Conservation (phyloP, 805 yeast species). For the Candida sphagnicola region DNA sequence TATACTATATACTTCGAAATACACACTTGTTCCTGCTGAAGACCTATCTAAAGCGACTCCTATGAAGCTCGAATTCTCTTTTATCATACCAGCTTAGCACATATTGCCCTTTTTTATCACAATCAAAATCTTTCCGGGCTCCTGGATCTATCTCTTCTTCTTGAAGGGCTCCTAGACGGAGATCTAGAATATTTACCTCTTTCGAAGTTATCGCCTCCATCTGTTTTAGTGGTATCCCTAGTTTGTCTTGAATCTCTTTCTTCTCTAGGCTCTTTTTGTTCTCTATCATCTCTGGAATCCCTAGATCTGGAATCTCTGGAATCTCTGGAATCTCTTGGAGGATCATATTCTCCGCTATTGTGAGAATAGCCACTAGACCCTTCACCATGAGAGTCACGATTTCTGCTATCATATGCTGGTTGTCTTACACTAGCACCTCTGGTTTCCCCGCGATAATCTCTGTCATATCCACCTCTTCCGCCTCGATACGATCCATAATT, state of each 20-base stretch:
- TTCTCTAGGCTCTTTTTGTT: background rate
- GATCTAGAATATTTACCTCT: conserved; percentile 10
- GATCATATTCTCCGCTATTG: conserved; percentile 16
- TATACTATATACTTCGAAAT: too few species aligned
- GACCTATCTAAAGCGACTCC: too few species aligned
- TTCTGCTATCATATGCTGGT: conserved; percentile 1
- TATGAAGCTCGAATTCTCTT: background rate
- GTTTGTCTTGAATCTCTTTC: background rate
- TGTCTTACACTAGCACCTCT: conserved; percentile 8
- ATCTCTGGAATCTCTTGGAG: conserved; percentile 3
- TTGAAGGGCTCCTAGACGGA: conserved; percentile 27
- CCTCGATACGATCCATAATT: conserved; percentile 10
- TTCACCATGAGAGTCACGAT: conserved; percentile 8
- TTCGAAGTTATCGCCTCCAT: conserved; percentile 6
- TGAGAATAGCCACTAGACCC: conserved; percentile 9
- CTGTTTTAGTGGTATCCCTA: conserved; percentile 6
- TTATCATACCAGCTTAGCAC: too few species aligned
- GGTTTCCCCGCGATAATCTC: conserved; percentile 6
- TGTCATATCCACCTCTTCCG: conserved; percentile 17
- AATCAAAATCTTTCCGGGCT: conserved; percentile 29
- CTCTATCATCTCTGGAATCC: conserved; percentile 1
- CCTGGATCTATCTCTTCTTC: conserved; percentile 35
- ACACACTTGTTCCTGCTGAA: too few species aligned
- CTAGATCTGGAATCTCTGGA: conserved; percentile 9
- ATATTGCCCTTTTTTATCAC: too few species aligned